These are phyloP conservation scores for Populus pruinosa DNA, from an alignment of 345 rosid species.

Conservation along the genomic window DNA sequence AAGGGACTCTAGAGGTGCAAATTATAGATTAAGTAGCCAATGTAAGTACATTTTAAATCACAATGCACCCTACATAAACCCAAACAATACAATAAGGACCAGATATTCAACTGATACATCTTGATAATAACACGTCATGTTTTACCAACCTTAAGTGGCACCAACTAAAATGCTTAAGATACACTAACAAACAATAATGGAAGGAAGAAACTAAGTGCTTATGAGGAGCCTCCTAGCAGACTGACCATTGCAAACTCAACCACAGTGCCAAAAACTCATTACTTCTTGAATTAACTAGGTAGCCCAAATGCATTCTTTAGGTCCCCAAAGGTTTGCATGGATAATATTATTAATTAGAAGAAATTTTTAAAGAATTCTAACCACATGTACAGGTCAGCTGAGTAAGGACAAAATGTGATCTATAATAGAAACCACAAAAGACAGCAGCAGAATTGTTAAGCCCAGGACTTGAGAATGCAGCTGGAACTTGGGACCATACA, in stretches of 20 bases:
- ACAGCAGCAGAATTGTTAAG: neutral
- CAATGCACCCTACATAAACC: too few relatives aligned
- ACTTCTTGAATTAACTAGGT: neutral
- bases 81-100: neutral
- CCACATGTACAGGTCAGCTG: neutral
- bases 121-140: neutral
- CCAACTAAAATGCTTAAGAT: neutral
- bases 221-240: neutral
- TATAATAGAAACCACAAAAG: neutral
- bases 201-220: neutral
- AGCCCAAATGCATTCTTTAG: neutral
- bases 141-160: neutral
- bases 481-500: neutral
- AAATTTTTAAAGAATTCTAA: neutral
- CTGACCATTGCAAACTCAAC: neutral
- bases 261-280: neutral
- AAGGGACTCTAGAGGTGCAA: neutral
- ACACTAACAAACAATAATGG: neutral
- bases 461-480: neutral
- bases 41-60: too few relatives aligned
- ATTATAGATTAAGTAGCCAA: too few relatives aligned
- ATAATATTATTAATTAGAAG: neutral
- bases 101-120: neutral
- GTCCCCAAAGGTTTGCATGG: neutral
- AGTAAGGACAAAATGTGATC: too few relatives aligned